Base-by-base conservation (phyloP, 2,329 filamentous ascomycete genomes). In the Purpureocillium takamizusanense region DNA sequence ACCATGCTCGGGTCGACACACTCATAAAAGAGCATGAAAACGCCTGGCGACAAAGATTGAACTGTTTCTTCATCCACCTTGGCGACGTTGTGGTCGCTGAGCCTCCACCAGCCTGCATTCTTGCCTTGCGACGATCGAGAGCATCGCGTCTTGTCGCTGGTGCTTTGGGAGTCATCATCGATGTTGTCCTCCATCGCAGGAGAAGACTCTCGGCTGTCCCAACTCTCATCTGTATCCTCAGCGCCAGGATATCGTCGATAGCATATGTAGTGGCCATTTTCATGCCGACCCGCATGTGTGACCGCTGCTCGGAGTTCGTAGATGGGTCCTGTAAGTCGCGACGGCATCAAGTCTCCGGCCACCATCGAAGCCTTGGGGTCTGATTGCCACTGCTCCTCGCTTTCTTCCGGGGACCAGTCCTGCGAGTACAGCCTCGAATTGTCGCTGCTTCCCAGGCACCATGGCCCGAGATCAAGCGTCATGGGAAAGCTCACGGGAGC, bases 1-100 rank as follows among this genome's bases (percentile, higher is more conserved):
- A 81, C 55, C 21, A 67, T 65, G 29, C 57, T 63, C 1, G 69
- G 59, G 41, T 83, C 78, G 17, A 83, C 65, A 34, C 76, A 77
- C 56, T 98, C 90, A 57, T 97, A 98, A 58, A 97, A 97, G 1
- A 97, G 72, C 90, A 98, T 97, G 55, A 97, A 97, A 1, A 89
- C 90, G 2, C 86, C 87, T 0, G 60, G 55, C 0, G 80, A 80
- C 49, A 94, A 82, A 2, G 70, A 72, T 36, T 92, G 65, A 1
- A 94, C 85, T 21, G 74, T 72, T 10, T 81, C 72, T 55, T 95
- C 86, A 15, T 75, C 75, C 17, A 89, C 83, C 46, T 76, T 70
- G 43, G 70, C 76, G 7, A 97, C 89, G 45, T 83, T 81, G 43
- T 95, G 86, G 51, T 97, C 90, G 56, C 90, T 97, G 21, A 97